Evolutionary conservation across 306 rosid species (phyloP).

Genomic region (Spatholobus suberectus): DNA sequence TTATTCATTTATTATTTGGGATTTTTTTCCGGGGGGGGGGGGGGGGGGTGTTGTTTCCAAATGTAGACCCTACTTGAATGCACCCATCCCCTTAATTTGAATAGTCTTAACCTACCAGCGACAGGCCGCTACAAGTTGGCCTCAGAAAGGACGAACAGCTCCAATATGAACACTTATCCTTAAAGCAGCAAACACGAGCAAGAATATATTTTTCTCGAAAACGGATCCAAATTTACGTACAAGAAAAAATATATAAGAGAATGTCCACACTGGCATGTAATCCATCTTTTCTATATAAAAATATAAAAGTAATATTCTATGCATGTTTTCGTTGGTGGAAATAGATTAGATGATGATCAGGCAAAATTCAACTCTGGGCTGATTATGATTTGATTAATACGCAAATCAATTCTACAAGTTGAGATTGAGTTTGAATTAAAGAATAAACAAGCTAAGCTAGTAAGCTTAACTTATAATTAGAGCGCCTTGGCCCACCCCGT

Average conservation of each 20-base stretch:
- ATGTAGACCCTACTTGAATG: background rate
- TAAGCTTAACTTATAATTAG: too few species aligned
- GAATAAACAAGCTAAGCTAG: background rate
- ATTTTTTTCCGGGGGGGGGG: too few species aligned
- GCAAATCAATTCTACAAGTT: background rate
- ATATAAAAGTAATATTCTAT: background rate
- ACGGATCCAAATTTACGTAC: background rate
- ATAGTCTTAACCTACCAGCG: background rate
- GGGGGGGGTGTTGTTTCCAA: too few species aligned
- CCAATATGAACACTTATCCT: background rate
- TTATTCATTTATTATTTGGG: too few species aligned
- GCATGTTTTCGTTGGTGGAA: background rate
- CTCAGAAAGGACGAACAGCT: background rate
- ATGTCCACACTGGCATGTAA: too few species aligned
- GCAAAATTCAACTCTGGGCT: background rate
- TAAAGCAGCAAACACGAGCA: background rate
- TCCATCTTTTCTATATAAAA: too few species aligned
- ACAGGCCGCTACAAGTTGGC: background rate
- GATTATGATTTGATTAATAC: background rate
- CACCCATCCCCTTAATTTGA: background rate
- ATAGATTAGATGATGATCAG: background rate
- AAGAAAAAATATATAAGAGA: background rate
- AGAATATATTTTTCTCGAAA: background rate
- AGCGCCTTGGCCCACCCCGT: background rate
- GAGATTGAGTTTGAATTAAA: background rate